These are phyloP conservation scores for Solanum lycopersicoides DNA, from an alignment of 257 asterid species.

Conservation along the genomic window DNA sequence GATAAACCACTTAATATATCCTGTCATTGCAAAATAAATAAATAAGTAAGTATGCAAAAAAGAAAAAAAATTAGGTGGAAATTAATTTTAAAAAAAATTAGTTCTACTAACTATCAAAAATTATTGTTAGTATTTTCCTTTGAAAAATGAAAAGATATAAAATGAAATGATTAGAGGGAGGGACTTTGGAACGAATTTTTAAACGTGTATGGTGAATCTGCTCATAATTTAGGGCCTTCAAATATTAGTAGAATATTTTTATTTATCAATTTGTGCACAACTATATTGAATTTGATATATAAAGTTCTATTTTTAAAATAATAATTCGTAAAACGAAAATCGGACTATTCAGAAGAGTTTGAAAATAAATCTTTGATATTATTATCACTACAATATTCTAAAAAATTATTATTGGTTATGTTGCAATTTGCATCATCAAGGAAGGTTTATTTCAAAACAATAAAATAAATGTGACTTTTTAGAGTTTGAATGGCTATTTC, in stretches of 20 bases:
- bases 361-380: too few species aligned
- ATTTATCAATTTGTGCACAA: too few species aligned
- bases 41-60: not conserved
- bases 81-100: too few species aligned
- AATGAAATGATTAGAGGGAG: too few species aligned
- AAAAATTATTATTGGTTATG: not conserved
- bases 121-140: not conserved
- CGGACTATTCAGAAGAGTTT: not conserved
- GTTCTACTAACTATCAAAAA: too few species aligned
- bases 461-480: not conserved
- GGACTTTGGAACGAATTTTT: too few species aligned
- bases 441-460: not conserved
- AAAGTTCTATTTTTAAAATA: too few species aligned
- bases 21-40: conserved; percentile 13
- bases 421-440: not conserved
- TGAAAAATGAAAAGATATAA: not conserved
- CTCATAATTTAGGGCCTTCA: too few species aligned
- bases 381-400: not conserved
- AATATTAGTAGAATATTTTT: too few species aligned
- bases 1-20: conserved; percentile 28
- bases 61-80: not conserved
- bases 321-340: too few species aligned
- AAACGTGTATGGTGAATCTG: too few species aligned
- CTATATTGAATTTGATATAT: too few species aligned
- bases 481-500: not conserved